Evolutionary conservation across 306 rosid species (phyloP).

Genomic region (Cucurbita pepo): DNA sequence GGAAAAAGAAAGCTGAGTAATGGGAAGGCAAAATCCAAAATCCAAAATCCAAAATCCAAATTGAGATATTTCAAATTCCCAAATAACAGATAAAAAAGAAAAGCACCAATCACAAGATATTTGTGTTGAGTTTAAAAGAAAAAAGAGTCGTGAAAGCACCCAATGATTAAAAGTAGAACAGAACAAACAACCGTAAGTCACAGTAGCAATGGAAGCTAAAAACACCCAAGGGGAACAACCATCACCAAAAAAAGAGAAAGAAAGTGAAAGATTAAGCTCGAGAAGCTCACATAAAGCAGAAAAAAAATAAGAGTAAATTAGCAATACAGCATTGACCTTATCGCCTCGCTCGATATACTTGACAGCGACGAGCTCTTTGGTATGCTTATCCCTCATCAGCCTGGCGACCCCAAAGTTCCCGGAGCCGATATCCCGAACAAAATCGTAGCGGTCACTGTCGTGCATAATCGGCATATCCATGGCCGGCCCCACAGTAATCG

Average conservation of each 20-base stretch:
- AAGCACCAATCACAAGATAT: neutral
- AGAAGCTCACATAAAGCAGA: neutral
- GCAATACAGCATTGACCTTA: conserved; percentile 35
- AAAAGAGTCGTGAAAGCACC: conserved; percentile 1
- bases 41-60: neutral
- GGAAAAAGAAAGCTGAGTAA: neutral
- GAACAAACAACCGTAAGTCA: neutral
- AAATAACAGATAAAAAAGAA: neutral
- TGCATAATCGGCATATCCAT: conserved; percentile 87
- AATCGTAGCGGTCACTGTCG: conserved; percentile 79
- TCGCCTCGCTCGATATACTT: conserved; percentile 86
- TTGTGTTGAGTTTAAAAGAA: neutral
- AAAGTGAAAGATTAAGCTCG: neutral
- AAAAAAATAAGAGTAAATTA: neutral
- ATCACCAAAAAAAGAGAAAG: neutral
- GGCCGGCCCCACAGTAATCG: conserved; percentile 52
- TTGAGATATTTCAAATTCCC: neutral
- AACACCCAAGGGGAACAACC: neutral
- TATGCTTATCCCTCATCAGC: conserved; percentile 74
- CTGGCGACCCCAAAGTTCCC: conserved; percentile 88
- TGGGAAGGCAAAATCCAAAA: neutral
- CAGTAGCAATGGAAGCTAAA: neutral
- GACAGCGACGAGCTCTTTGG: conserved; percentile 80
- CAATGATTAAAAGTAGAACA: conserved; percentile 3
- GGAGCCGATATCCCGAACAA: conserved; percentile 71